These are phyloP conservation scores for Solanum infundibuliforme DNA, from an alignment of 257 asterid species.

Conservation along the genomic window DNA sequence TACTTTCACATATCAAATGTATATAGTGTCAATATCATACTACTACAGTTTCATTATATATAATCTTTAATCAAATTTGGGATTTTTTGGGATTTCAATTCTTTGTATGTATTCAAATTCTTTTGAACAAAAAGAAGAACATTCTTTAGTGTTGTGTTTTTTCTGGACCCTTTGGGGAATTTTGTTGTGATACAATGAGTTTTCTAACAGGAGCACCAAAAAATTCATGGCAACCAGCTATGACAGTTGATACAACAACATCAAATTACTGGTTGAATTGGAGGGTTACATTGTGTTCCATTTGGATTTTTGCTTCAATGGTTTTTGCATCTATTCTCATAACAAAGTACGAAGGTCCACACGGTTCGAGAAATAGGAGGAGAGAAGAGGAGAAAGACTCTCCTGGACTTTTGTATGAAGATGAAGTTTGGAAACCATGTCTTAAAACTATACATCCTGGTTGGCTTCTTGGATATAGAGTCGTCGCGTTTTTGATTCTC, in stretches of 20 bases:
- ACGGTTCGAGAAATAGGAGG: constrained; percentile 8
- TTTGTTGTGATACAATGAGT: constrained; percentile 34
- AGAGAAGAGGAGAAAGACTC: constrained; percentile 19
- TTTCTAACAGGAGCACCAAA: constrained; percentile 67
- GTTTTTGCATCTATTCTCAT: constrained; percentile 62
- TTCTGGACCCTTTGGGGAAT: not conserved
- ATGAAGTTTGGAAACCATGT: constrained; percentile 84
- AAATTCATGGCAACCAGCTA: constrained; percentile 74
- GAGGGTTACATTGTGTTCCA: constrained; percentile 63
- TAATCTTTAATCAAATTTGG: constrained; percentile 4
- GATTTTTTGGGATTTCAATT: not conserved
- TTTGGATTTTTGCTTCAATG: constrained; percentile 58
- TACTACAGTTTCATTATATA: constrained; percentile 10
- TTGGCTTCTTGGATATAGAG: constrained; percentile 67
- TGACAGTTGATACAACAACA: constrained; percentile 64
- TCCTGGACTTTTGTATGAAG: constrained; percentile 23
- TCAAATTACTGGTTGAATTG: constrained; percentile 84
- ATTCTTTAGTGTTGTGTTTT: not conserved
- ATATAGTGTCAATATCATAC: not conserved
- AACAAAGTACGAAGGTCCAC: constrained; percentile 54
- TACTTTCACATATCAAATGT: constrained; percentile 10
- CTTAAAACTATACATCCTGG: constrained; percentile 67
- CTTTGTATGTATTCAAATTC: constrained; percentile 7
- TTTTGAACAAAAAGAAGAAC: not conserved
- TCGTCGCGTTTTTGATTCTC: constrained; percentile 63